Base-by-base conservation (phyloP, 169 alveolate species). In the Theileria annulata region DNA sequence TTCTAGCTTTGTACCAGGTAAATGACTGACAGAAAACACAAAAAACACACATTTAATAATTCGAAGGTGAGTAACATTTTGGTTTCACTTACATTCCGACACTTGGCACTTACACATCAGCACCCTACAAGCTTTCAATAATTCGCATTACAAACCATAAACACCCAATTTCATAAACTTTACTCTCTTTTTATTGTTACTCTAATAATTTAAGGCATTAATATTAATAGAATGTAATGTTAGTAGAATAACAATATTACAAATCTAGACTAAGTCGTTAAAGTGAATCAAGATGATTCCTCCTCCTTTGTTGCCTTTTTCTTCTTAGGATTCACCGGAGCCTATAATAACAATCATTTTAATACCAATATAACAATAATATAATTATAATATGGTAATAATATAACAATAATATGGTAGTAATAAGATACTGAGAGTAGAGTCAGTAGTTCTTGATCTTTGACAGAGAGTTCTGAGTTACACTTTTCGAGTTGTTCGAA, bases 351-450 rank as follows among this genome's bases (percentile, higher is more conserved):
- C 13, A 12, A 42, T 42, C 13, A 42, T 42, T 42, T 10, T 10
- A 8, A 2, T 0, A 42, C 51, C 13, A 42, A 42, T 42, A n/a
- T 59, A 30, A 8, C 68, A 42, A 2, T 42, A 42, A 3, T 42
- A 2, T 42, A 42, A 42, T 2, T 2, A 8, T 42, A 42, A 42
- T 3, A 3, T 12, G 51, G 8, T 3, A 4, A 35, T 35, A 58
- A 8, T 58, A 27, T 23, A 58, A 4, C 13, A 17, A 59, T 59
- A 59, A 59, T 31, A 59, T 23, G 8, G 3, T 3, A 17, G 13
- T 59, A 59, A 59, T 31, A 59, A 8, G 79, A 42, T 75, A 81
- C 88, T 72, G 88, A 30, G 0, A 83, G 75, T 37, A 83, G 68
- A 31, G 70, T 47, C 67, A 48, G 69, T 54, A 83, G 63, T 0